Base-by-base conservation (phyloP, 768 basidiomycete genomes). In the Paxillus rubicundulus region DNA sequence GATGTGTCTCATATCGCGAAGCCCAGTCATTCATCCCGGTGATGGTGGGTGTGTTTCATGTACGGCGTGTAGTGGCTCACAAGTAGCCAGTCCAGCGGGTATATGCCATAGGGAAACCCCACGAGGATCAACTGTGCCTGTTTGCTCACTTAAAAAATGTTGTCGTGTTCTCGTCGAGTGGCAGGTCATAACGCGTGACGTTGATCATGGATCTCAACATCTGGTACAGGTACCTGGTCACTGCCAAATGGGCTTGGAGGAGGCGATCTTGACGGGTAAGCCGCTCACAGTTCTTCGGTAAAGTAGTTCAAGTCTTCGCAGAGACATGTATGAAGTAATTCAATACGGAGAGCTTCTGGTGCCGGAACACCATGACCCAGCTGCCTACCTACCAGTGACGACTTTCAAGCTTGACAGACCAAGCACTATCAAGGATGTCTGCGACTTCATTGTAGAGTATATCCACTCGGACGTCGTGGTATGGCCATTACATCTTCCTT, bases 401-500 rank as follows among this genome's bases (percentile, higher is more conserved):
- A 68, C 78, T 1, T 70, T 67, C 40, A 68, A 63, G 4, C 67
- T 85, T 18, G 60, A 59, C 12, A 70, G 77, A 16, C 75, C 80
- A 8, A 81, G 82, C 50, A 81, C 75, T 0, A 78, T 89, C 5
- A 73, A 84, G 1, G 87, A 91, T 57, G 82, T 92, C 13, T 87
- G 86, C 54, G 76, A 92, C 51, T 92, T 93, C 59, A 73, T 93
- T 20, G 82, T 90, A 13, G 84, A 92, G 59, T 93, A 92, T 50
- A 89, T 93, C 63, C 79, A 88, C 56, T 89, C 89, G 0, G 89
- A 92, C 61, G 79, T 90, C 39, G 68, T 90, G 77, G 88, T 89
- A 68, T 17, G 77, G 61, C 6, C 4, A 3, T 37, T 7, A 18
- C 16, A 7, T 1, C 4, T 32, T 30, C 20, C 14, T 21, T 6